phyloP scores from a whole-genome alignment of 352 stramenopile genomes.

The Globisporangium solare region DNA sequence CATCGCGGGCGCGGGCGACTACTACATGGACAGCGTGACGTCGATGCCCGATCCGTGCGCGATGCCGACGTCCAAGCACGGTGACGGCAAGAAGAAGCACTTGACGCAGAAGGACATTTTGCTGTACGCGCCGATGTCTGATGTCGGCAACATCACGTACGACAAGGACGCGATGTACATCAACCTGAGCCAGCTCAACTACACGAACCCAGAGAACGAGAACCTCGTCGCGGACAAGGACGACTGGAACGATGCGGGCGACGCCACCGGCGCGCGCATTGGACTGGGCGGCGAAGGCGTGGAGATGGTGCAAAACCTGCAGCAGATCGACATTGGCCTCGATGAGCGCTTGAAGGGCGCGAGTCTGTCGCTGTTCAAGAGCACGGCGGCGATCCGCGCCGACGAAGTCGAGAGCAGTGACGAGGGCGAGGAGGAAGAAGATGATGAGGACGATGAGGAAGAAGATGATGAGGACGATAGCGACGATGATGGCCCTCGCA shows the following conservation, averaged over 20 bases:
- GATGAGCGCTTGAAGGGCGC: constrained; percentile 94
- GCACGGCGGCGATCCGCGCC: constrained; percentile 75
- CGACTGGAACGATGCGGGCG: constrained; percentile 47
- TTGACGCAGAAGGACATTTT: constrained; percentile 94
- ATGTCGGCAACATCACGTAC: constrained; percentile 97
- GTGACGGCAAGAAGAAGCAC: constrained; percentile 80
- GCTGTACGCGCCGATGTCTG: constrained; percentile 83
- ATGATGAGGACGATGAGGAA: constrained; percentile 43
- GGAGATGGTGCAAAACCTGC: constrained; percentile 94
- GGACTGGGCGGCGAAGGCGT: constrained; percentile 76
- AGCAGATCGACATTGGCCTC: constrained; percentile 87
- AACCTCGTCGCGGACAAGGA: constrained; percentile 48
- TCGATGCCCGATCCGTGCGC: constrained; percentile 96
- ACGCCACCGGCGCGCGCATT: constrained; percentile 31
- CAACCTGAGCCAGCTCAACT: constrained; percentile 92
- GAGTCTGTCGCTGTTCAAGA: constrained; percentile 95
- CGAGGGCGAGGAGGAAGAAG: constrained; percentile 48
- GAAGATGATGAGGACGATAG: constrained; percentile 49
- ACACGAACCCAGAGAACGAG: constrained; percentile 91
- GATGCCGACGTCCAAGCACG: constrained; percentile 68
- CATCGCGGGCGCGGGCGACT: constrained; percentile 98
- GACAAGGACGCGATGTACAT: constrained; percentile 99
- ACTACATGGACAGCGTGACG: constrained; percentile 93
- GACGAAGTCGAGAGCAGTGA: constrained; percentile 66
- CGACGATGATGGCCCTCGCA: constrained; percentile 34